A percentile compares a stretch with the other conserved stretches of the same genome.
phyloP scores from a whole-genome alignment of 2,329 filamentous ascomycete species.

The Neoascochyta sp. region DNA sequence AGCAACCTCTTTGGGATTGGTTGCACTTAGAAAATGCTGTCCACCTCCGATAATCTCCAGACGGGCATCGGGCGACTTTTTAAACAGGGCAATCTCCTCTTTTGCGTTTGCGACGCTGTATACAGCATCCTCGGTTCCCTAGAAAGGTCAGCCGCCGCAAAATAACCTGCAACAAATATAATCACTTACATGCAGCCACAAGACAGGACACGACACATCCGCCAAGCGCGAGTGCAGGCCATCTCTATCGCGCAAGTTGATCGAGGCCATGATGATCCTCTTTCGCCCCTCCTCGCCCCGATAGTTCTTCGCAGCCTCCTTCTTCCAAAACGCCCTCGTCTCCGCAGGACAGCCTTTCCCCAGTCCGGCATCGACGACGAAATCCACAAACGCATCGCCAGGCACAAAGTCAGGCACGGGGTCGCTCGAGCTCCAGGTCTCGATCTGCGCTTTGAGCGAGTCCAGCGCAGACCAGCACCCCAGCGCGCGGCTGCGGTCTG shows the following conservation, averaged over 20 bases:
- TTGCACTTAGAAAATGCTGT: conserved; percentile 49
- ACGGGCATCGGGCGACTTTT: conserved; percentile 41
- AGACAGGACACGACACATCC: conserved; percentile 50
- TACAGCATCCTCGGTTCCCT: conserved; percentile 44
- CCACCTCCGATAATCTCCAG: conserved; percentile 47
- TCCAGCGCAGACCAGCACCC: conserved; percentile 49
- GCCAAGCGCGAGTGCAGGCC: conserved; percentile 45
- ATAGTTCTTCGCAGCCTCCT: conserved; percentile 47
- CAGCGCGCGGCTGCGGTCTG: conserved; percentile 40
- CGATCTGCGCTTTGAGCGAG: conserved; percentile 35
- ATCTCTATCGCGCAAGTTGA: conserved; percentile 49
- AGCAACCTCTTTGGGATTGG: conserved; percentile 46
- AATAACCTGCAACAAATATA: conserved; percentile 4
- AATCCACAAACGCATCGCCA: conserved; percentile 43
- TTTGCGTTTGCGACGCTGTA: conserved; percentile 44
- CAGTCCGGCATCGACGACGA: conserved; percentile 48
- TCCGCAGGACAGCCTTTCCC: conserved; percentile 40
- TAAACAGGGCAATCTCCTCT: conserved; percentile 50
- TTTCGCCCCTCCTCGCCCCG: conserved; percentile 48
- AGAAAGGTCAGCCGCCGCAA: conserved; percentile 1
- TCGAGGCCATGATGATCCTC: conserved; percentile 48
- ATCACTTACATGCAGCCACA: conserved; percentile 47
- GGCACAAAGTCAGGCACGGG: conserved; percentile 45
- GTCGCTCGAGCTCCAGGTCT: conserved; percentile 36
- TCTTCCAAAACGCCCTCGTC: conserved; percentile 43